Evolutionary conservation across 2,329 filamentous ascomycete genomes (phyloP), one percentile per base, ranked within the genome.

Genomic region (Diaporthe helianthi): DNA sequence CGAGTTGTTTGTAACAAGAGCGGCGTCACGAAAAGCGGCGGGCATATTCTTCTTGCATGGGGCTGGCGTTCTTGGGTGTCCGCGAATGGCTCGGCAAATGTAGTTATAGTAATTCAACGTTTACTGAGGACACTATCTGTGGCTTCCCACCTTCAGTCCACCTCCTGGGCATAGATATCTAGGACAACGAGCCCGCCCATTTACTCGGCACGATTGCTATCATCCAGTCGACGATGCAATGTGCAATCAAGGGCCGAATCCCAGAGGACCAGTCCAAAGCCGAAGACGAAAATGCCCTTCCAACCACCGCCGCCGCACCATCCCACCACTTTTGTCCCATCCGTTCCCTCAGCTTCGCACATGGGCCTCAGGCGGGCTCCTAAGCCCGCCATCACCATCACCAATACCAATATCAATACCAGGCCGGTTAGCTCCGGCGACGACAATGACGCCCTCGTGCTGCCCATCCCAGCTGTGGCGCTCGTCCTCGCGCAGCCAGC

Each of bases 1-100:
- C 15, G 29, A 31, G 1, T 6, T 4, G 19, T 17, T 33, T 4
- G 44, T 7, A 7, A 17, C 6, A 61, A 46, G 15, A 19, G 13
- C 13, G 55, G 26, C 44, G 41, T 26, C 7, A 46, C 44, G 29
- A 36, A 36, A 24, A 63, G 44, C 36, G 44, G 13, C 4, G 44
- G 44, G 44, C 44, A 63, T 63, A 63, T 49, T n/a, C n/a, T n/a
- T 60, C 26, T 46, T 46, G 58, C 58, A 63, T 63, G 44, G 44
- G 44, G 29, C 44, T 13, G 58, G 58, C 58, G 58, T 63, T 63
- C 17, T 49, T 24, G 58, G 58, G 44, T 33, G 58, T n/a, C n/a
- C 29, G 1, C 33, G 4, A 13, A 26, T 36, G 44, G 44, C 58
- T 36, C 44, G 58, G 58, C 44, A 36, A n/a, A 41, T 33, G 44